Evolutionary conservation across 192 early-diverging fungal genomes (phyloP).

Genomic region (Rhizoclosmatium sp.): DNA sequence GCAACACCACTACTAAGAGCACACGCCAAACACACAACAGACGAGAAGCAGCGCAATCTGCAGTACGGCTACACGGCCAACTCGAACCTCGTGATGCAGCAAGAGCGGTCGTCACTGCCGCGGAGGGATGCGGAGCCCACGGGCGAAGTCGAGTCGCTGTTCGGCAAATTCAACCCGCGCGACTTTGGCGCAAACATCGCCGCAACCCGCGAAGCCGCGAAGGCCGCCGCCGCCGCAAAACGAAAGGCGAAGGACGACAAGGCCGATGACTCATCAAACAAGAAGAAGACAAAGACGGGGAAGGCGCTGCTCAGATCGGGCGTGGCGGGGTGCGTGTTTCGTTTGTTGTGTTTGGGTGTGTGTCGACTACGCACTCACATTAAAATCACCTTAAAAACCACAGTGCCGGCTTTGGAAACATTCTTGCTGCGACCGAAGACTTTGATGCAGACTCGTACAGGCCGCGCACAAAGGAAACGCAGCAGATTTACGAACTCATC

Average conservation of each 20-base stretch:
- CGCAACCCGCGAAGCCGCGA: slow-evolving; percentile 73
- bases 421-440: slow-evolving; percentile 87
- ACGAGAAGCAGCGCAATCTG: slow-evolving; percentile 37
- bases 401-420: slow-evolving; percentile 48
- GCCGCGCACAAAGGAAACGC: slow-evolving; percentile 91
- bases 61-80: slow-evolving; percentile 74
- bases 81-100: slow-evolving; percentile 95
- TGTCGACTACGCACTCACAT: background rate
- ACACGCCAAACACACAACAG: slow-evolving; percentile 18
- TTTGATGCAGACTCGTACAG: slow-evolving; percentile 85
- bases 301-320: no score
- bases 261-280: no score
- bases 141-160: slow-evolving; percentile 93
- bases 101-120: slow-evolving; percentile 80
- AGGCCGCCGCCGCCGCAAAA: slow-evolving; percentile 63
- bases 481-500: slow-evolving; percentile 86
- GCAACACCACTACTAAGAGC: no score
- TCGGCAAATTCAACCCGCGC: slow-evolving; percentile 83
- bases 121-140: slow-evolving; percentile 91
- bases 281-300: slow-evolving; percentile 24
- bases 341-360: no score
- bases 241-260: slow-evolving; percentile 65
- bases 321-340: background rate
- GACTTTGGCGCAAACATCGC: slow-evolving; percentile 85
- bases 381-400: background rate